Conservation (phyloP, 441 rosid genomes). For the Dalechampia spathulata region DNA sequence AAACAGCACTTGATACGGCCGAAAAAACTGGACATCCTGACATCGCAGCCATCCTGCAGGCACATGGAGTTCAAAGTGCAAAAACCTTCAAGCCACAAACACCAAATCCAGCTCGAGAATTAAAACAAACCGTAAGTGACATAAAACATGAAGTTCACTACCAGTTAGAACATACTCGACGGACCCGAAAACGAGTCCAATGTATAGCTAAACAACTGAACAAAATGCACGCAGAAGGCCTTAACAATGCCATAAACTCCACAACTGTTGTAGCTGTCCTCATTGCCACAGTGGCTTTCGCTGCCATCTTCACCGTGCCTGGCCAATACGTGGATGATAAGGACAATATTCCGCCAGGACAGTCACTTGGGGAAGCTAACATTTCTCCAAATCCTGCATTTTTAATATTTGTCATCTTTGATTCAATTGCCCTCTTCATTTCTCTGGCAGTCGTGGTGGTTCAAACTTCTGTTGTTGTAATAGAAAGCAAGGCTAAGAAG, state of each 20-base stretch:
- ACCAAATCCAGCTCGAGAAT: conserved; percentile 52
- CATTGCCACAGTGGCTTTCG: conserved; percentile 90
- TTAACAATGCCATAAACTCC: conserved; percentile 89
- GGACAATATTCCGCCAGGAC: conserved; percentile 31
- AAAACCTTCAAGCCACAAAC: conserved; percentile 37
- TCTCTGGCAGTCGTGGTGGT: conserved; percentile 89
- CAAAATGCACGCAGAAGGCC: conserved; percentile 90
- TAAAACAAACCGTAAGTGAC: conserved; percentile 88
- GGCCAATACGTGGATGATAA: conserved; percentile 67
- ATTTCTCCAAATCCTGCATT: conserved; percentile 54
- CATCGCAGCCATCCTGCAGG: conserved; percentile 44
- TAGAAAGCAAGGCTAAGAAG: conserved; percentile 84
- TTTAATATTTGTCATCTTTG: conserved; percentile 69
- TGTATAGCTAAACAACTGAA: conserved; percentile 72
- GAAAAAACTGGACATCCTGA: conserved; percentile 66
- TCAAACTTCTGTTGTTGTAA: conserved; percentile 87
- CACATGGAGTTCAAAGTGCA: conserved; percentile 72
- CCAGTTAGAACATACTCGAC: conserved; percentile 84
- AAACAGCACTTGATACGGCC: conserved; percentile 83
- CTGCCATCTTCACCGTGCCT: conserved; percentile 90
- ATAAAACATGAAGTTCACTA: conserved; percentile 87
- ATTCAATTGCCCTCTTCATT: conserved; percentile 81
- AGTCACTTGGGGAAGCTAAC: conserved; percentile 68
- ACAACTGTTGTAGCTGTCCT: conserved; percentile 87
- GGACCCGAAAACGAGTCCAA: conserved; percentile 67